phyloP scores from a whole-genome alignment of 257 asterid genomes.

The Plectranthus barbatus region DNA sequence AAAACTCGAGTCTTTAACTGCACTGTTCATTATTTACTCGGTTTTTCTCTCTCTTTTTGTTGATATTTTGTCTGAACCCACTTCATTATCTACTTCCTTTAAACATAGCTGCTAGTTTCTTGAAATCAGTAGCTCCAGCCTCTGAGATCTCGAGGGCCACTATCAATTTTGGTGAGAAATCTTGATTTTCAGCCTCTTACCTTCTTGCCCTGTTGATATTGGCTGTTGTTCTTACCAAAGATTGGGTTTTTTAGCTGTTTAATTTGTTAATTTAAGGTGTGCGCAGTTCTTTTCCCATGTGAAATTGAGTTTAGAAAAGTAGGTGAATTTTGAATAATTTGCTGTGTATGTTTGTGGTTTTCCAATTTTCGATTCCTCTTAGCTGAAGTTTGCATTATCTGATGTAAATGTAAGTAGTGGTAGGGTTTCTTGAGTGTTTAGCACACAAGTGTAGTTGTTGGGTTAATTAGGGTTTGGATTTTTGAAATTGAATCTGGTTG shows the following conservation, averaged over 20 bases:
- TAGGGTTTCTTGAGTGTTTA: constrained; percentile 2
- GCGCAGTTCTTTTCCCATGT: background rate
- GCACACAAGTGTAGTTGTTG: too few relatives aligned
- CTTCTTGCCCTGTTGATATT: background rate
- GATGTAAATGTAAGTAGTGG: background rate
- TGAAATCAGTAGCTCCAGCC: constrained; percentile 8
- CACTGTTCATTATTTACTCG: background rate
- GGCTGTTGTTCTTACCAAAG: background rate
- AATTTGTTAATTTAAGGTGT: background rate
- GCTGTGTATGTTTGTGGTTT: background rate
- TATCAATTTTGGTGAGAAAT: constrained; percentile 18
- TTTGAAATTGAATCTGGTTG: constrained; percentile 3
- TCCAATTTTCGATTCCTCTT: background rate
- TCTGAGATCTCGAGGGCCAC: constrained; percentile 19
- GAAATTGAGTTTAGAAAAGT: background rate
- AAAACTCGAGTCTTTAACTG: constrained; percentile 3
- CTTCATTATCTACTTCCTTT: background rate
- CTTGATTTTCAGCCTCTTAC: background rate
- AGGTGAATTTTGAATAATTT: background rate
- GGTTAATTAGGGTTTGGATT: background rate
- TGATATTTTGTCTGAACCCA: background rate
- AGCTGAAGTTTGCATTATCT: background rate
- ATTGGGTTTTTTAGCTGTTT: constrained; percentile 3
- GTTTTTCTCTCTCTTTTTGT: background rate
- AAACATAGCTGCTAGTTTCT: background rate